Evolutionary conservation across 2,329 filamentous ascomycete species (phyloP), one percentile per base, ranked within the genome.

Genomic region (Colletotrichum costaricense): DNA sequence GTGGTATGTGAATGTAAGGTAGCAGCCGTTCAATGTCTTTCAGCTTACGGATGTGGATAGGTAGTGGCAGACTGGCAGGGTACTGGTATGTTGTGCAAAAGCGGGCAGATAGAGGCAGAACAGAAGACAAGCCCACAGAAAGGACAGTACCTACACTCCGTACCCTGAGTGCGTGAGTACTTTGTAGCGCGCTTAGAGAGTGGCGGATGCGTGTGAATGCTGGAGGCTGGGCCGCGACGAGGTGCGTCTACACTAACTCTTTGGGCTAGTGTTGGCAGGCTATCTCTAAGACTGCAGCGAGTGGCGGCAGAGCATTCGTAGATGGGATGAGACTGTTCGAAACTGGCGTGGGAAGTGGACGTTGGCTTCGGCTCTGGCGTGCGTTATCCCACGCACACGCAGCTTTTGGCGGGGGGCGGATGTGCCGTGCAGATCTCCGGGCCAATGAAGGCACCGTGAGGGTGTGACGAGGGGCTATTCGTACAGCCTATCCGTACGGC

Each of bases 361-460:
- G 35, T 60, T 42, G 60, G 42, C 42, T 35, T 33, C 46, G 30
- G 46, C 46, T 55, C 22, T 54, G 28, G 62, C 49, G 49, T 64
- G 62, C 49, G 62, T 64, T 64, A 64, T 64, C 62, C 62, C 54
- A 60, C 57, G 67, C 67, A 73, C 33, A 35, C 33, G 62, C 46
- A 42, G 38, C 33, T 42, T 66, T 46, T 55, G 57, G 62, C 67
- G 67, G 71, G 42, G 42, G 60, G 67, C 67, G 60, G 62, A 35
- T 62, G 60, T 71, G 62, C 62, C 67, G 60, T 71, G 71, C 71
- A 66, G 62, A 38, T 52, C 16, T 30, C 67, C 49, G 56, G 16
- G 56, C 71, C 71, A 73, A 73, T 73, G 22, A 71, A 71, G 56
- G 19, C 42, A 59, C 42, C 58, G 69, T 69, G 69, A 69, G n/a